Conservation (phyloP, 768 basidiomycete species). For the Mycena vitilis region DNA sequence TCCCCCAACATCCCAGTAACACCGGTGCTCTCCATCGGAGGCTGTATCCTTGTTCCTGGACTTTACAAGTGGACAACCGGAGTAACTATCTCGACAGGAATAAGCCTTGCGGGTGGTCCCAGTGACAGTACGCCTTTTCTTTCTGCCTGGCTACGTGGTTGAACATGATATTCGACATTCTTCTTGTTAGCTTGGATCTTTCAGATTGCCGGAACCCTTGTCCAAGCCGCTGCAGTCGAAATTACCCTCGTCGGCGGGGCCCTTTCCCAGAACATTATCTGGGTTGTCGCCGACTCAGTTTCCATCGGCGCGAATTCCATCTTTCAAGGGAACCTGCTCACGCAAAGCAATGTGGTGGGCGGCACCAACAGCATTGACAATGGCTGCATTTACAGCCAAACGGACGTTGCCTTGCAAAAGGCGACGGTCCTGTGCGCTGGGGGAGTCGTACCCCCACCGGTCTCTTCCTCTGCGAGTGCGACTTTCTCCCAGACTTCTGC, state of each 20-base stretch:
- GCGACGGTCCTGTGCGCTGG: conserved; percentile 11
- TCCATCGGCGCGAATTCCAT: background rate
- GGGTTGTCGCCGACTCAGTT: conserved; percentile 2
- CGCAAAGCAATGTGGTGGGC: conserved; percentile 1
- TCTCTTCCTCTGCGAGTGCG: too few relatives aligned
- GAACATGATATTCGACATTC: too few relatives aligned
- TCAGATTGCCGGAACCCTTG: conserved; percentile 1
- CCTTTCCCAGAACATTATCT: conserved; percentile 7
- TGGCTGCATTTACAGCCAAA: conserved; percentile 13
- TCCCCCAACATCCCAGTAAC: too few relatives aligned
- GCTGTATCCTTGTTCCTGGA: conserved; percentile 12
- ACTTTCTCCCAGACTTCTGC: too few relatives aligned
- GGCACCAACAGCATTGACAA: background rate
- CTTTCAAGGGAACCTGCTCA: conserved; percentile 7
- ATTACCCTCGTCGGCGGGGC: conserved; percentile 9
- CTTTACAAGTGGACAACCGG: conserved; percentile 24
- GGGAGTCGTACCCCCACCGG: too few relatives aligned
- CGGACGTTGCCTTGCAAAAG: background rate
- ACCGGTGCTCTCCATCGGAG: conserved; percentile 1
- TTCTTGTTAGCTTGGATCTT: conserved; percentile 15
- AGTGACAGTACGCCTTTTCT: conserved; percentile 10
- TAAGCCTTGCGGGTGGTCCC: conserved; percentile 10
- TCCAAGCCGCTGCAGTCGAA: background rate
- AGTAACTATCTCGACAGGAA: conserved; percentile 11
- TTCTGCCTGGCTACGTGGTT: background rate